A percentile compares a stretch with the other conserved stretches of the same genome.
phyloP scores from a whole-genome alignment of 2,329 filamentous ascomycete genomes.

The Phoma sp. region DNA sequence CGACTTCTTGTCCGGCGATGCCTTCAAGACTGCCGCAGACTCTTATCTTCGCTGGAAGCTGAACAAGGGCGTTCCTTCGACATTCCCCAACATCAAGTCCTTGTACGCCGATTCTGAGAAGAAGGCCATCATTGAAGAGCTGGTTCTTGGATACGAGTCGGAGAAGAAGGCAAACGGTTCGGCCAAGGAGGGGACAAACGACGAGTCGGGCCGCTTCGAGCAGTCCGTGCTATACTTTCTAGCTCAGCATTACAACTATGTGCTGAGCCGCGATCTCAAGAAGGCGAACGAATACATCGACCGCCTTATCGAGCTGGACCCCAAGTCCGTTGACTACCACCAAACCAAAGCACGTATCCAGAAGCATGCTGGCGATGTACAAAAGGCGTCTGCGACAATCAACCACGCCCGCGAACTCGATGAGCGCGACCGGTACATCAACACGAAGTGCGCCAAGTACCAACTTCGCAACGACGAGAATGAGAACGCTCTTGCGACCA shows the following conservation, averaged over 20 bases:
- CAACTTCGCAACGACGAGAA: slow-evolving; percentile 92
- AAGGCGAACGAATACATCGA: slow-evolving; percentile 86
- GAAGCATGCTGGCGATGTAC: slow-evolving; percentile 83
- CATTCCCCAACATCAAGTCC: slow-evolving; percentile 95
- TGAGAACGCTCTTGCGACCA: slow-evolving; percentile 82
- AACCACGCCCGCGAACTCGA: slow-evolving; percentile 85
- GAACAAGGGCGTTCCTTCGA: slow-evolving; percentile 90
- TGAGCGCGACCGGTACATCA: slow-evolving; percentile 93
- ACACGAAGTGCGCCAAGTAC: slow-evolving; percentile 97
- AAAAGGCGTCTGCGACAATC: slow-evolving; percentile 86
- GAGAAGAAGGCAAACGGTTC: slow-evolving; percentile 61
- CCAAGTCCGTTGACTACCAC: slow-evolving; percentile 85
- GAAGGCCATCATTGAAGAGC: slow-evolving; percentile 73
- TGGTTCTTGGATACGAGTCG: slow-evolving; percentile 80
- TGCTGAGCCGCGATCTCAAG: slow-evolving; percentile 79
- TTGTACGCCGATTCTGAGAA: slow-evolving; percentile 82
- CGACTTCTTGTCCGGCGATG: slow-evolving; percentile 82
- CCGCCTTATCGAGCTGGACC: slow-evolving; percentile 78
- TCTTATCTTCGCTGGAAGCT: slow-evolving; percentile 84
- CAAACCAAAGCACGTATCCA: slow-evolving; percentile 95
- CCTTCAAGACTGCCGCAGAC: slow-evolving; percentile 79
- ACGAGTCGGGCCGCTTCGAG: slow-evolving; percentile 66
- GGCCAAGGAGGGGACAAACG: slow-evolving; percentile 57
- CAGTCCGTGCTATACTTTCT: slow-evolving; percentile 89
- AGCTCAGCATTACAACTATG: slow-evolving; percentile 96